Evolutionary conservation across 306 rosid species (phyloP), one percentile per base, ranked within the genome.

Genomic region (Begonia masoniana): DNA sequence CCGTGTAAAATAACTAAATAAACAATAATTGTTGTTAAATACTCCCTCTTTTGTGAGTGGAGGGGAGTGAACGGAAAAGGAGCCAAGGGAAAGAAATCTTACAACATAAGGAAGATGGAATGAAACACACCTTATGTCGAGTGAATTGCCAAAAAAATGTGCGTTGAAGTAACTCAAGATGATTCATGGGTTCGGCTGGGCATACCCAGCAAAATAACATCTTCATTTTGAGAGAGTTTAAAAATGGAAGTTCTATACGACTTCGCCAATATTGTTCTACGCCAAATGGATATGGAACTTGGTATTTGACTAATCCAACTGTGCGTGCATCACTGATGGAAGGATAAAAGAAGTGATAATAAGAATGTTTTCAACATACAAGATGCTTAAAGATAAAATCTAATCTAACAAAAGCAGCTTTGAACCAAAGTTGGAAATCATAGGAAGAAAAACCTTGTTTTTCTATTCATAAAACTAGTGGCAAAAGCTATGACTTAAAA

Each of bases 261-360:
- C 99, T 92, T 81, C 93, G 93, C 99, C 99, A 92, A 71, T 92
- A 81, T 43, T 96, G 99, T 71, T 92, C 99, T 68, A 92, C 99
- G 56, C 99, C 99, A 74, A 92, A 92, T 54, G 99, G 89, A 73
- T 92, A 92, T 15, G 96, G 70, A 70, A 77, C 88, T 51, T 68
- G 76, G 74, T 61, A 74, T 72, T 92, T 92, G 64, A 83, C 70
- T 68, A 92, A 77, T 66, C 99, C 99, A 64, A 61, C 56, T 56
- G 87, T 77, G 57, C 54, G 26, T 17, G 95, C 96, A 69, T 92
- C 95, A 68, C 99, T 91, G 86, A 70, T 62, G 58, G 65, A 41
- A 51, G 77, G 15, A 59, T 59, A 57, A 11, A 62, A 26, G 12
- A 59, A 31, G 39, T 5, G 39, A 31, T 31, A 31, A 31, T 5